A percentile compares a stretch with the other conserved stretches of the same genome.
phyloP scores from a whole-genome alignment of 2,329 filamentous ascomycete species.

The Fusarium avenaceum region DNA sequence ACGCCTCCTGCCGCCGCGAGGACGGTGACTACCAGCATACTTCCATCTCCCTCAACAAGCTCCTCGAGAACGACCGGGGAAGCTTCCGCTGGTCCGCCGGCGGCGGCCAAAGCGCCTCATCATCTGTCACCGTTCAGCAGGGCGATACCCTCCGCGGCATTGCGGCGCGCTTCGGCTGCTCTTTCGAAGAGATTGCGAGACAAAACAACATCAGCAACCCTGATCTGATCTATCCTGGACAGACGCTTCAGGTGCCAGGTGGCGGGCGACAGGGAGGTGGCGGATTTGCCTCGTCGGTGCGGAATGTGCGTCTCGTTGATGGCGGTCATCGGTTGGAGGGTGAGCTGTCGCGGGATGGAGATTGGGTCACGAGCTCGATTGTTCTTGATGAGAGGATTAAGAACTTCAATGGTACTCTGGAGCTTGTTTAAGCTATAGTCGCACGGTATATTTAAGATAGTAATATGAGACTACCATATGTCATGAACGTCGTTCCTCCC shows the following conservation, averaged over 20 bases:
- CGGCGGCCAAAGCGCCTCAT: constrained; percentile 44
- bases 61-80: constrained; percentile 55
- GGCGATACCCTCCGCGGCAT: constrained; percentile 60
- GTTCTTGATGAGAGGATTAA: constrained; percentile 54
- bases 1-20: constrained; percentile 52
- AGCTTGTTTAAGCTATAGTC: constrained; percentile 18
- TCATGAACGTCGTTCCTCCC: too few species aligned
- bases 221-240: constrained; percentile 60
- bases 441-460: not conserved
- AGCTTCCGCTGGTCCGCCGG: constrained; percentile 54
- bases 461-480: not conserved
- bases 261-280: constrained; percentile 36
- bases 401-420: constrained; percentile 51
- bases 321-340: constrained; percentile 54
- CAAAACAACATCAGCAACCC: constrained; percentile 58
- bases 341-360: constrained; percentile 51
- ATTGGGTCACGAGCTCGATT: constrained; percentile 52
- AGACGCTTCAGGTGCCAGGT: constrained; percentile 55
- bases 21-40: constrained; percentile 54
- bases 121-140: constrained; percentile 55
- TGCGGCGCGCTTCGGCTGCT: constrained; percentile 50
- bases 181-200: constrained; percentile 57
- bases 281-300: constrained; percentile 54
- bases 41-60: constrained; percentile 54
- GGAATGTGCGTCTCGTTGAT: constrained; percentile 55